phyloP scores from a whole-genome alignment of 2,329 filamentous ascomycete genomes.

The Calonectria henricotiae region DNA sequence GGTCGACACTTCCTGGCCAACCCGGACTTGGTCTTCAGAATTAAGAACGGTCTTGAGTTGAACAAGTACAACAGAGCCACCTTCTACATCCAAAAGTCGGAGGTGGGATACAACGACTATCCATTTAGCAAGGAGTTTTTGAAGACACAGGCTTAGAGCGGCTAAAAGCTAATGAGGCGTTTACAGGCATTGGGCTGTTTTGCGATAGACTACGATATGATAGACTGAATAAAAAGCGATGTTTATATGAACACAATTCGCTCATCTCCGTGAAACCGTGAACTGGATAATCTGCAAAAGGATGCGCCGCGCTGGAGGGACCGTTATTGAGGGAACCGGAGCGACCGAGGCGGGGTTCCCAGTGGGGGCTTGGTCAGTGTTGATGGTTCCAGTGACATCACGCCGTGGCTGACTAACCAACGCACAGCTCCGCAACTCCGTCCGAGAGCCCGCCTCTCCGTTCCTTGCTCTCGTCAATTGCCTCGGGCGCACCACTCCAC shows the following conservation, averaged over 20 bases:
- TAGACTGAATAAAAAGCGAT: slow-evolving; percentile 3
- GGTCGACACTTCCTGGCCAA: slow-evolving; percentile 53
- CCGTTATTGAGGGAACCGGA: slow-evolving; percentile 15
- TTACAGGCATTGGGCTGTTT: background rate
- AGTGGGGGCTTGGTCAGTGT: background rate
- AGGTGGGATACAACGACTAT: slow-evolving; percentile 48
- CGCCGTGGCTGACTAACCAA: slow-evolving; percentile 1
- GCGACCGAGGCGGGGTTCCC: background rate
- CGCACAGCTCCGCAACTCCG: slow-evolving; percentile 3
- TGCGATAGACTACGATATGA: background rate
- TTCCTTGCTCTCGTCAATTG: background rate
- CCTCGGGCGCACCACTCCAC: background rate
- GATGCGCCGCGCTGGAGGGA: background rate
- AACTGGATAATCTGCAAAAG: too few species aligned
- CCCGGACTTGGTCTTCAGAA: slow-evolving; percentile 52
- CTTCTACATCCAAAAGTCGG: slow-evolving; percentile 46
- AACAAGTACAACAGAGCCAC: slow-evolving; percentile 50
- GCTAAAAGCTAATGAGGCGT: background rate
- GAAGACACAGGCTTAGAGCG: slow-evolving; percentile 17
- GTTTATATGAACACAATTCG: background rate
- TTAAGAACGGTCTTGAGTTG: slow-evolving; percentile 48
- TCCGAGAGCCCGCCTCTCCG: slow-evolving; percentile 3
- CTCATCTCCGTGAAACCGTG: background rate
- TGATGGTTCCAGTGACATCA: slow-evolving; percentile 8
- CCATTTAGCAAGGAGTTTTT: slow-evolving; percentile 38